These are phyloP conservation scores for Fusarium floridanum DNA, from an alignment of 2,329 filamentous ascomycete genomes.

Conservation along the genomic window DNA sequence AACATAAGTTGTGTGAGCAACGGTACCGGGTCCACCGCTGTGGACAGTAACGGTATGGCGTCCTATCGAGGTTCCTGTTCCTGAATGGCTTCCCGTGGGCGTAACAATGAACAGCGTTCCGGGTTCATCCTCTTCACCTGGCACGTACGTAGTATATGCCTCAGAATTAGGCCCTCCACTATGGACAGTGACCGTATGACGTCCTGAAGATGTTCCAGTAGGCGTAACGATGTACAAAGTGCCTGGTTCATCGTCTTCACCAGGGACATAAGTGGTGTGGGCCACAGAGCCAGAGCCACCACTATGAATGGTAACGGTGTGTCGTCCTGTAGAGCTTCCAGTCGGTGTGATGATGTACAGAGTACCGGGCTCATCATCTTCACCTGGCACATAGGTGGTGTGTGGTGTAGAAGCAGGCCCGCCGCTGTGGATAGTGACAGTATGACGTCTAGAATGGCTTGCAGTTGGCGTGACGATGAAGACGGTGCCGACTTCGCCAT, in stretches of 20 bases:
- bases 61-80: neutral
- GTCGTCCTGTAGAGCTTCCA: neutral
- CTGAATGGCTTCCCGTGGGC: neutral
- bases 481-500: neutral
- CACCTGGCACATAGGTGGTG: neutral
- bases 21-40: neutral
- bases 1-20: neutral
- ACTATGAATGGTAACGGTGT: constrained; percentile 2
- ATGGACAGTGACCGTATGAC: neutral
- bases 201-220: neutral
- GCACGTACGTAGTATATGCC: neutral
- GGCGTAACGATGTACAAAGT: constrained; percentile 19
- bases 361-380: neutral
- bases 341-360: constrained; percentile 20
- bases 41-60: neutral
- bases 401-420: neutral
- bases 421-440: neutral
- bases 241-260: neutral
- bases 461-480: neutral
- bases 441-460: neutral
- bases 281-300: constrained; percentile 4
- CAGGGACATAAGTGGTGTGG: neutral
- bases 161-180: neutral
- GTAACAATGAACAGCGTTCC: neutral
- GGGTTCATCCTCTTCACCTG: neutral